These are phyloP conservation scores for Trametes villosa DNA, from an alignment of 768 basidiomycete genomes.

Conservation along the genomic window DNA sequence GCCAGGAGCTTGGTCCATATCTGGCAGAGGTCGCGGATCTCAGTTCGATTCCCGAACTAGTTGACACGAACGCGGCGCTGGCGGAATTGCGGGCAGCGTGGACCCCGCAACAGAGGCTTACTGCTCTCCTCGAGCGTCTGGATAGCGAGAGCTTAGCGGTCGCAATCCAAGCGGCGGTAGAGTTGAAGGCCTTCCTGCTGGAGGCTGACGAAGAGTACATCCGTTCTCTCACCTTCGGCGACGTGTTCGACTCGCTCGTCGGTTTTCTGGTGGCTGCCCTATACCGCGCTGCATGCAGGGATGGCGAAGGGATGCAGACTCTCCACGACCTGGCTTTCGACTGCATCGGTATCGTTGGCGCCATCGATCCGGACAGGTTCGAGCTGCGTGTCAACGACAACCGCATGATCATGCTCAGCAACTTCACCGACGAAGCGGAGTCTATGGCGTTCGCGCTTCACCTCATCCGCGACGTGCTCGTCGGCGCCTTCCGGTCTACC, in stretches of 20 bases:
- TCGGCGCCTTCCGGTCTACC: conserved; percentile 89
- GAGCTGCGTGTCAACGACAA: conserved; percentile 63
- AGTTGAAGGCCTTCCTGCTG: conserved; percentile 71
- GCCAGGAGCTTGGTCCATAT: conserved; percentile 53
- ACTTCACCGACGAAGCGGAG: conserved; percentile 82
- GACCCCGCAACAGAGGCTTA: conserved; percentile 58
- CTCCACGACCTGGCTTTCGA: conserved; percentile 79
- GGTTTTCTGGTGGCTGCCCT: conserved; percentile 70
- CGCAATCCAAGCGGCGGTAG: conserved; percentile 69
- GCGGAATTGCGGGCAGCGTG: conserved; percentile 50
- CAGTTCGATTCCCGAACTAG: conserved; percentile 68
- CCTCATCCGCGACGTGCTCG: conserved; percentile 83
- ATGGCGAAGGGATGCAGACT: conserved; percentile 73
- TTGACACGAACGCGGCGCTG: conserved; percentile 46
- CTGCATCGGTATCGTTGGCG: conserved; percentile 90
- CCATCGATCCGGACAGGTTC: conserved; percentile 93
- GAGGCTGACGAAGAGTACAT: conserved; percentile 56
- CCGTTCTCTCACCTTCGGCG: conserved; percentile 72
- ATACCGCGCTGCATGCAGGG: conserved; percentile 72
- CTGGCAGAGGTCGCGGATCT: conserved; percentile 84
- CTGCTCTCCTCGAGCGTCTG: conserved; percentile 72
- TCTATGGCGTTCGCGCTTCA: conserved; percentile 80
- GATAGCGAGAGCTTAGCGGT: conserved; percentile 83
- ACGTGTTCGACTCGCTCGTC: conserved; percentile 80
- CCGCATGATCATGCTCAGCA: conserved; percentile 73